phyloP scores from a whole-genome alignment of 352 stramenopile species.

The Phytopythium aichiense region DNA sequence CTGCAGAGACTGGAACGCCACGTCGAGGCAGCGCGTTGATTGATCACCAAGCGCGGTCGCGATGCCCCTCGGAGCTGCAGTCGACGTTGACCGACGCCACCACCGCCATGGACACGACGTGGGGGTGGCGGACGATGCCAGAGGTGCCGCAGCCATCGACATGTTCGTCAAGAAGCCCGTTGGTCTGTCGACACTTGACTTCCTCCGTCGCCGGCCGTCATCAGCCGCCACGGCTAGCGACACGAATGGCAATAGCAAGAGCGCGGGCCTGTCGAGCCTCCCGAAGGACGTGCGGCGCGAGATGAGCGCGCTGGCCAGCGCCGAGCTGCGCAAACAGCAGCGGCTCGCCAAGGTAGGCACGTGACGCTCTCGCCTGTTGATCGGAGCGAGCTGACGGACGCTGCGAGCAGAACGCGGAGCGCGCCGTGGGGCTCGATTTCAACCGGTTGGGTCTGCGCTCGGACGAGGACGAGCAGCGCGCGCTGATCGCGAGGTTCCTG shows the following conservation, averaged over 20 bases:
- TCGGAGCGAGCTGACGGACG: background rate
- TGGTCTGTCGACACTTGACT: slow-evolving; percentile 58
- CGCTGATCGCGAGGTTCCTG: slow-evolving; percentile 17
- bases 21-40: background rate
- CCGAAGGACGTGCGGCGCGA: slow-evolving; percentile 31
- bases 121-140: background rate
- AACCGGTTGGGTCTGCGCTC: background rate
- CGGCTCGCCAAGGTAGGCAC: slow-evolving; percentile 9
- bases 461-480: background rate
- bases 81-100: background rate
- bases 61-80: background rate
- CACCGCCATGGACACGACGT: background rate
- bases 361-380: background rate
- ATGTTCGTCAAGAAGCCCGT: slow-evolving; percentile 18
- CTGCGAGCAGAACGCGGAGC: slow-evolving; percentile 9
- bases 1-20: slow-evolving; percentile 8
- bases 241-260: background rate
- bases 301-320: slow-evolving; percentile 34
- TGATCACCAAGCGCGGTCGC: background rate
- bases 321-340: slow-evolving; percentile 11
- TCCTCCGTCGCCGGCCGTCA: slow-evolving; percentile 37
- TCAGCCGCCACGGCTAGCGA: slow-evolving; percentile 4
- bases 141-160: slow-evolving; percentile 17
- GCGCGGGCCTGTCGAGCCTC: slow-evolving; percentile 1
- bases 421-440: slow-evolving; percentile 12